phyloP scores from a whole-genome alignment of 2,329 filamentous ascomycete genomes.

The Aspergillus chevalieri region DNA sequence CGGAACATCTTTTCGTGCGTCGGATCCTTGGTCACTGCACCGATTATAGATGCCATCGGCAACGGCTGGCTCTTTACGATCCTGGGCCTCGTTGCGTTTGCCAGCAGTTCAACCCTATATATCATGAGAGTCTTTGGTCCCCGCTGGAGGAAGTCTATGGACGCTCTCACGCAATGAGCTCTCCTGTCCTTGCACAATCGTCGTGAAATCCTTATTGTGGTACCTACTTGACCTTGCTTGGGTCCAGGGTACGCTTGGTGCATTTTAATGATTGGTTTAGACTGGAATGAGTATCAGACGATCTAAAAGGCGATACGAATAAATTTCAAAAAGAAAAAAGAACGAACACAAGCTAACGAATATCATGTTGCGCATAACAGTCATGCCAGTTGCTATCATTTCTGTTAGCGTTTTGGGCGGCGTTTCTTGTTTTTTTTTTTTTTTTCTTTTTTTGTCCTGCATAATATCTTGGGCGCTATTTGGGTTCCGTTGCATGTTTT shows the following conservation, averaged over 20 bases:
- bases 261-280: not conserved
- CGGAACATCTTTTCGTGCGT: slow-evolving; percentile 72
- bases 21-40: slow-evolving; percentile 62
- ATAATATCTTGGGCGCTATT: not conserved
- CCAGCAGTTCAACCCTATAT: slow-evolving; percentile 56
- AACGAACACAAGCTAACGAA: not conserved
- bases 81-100: slow-evolving; percentile 49
- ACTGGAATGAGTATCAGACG: not conserved
- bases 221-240: no score
- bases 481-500: not conserved
- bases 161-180: slow-evolving; percentile 28
- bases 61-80: slow-evolving; percentile 72
- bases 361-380: not conserved
- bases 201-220: no score
- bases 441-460: no score
- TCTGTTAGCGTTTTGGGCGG: not conserved
- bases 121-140: slow-evolving; percentile 55
- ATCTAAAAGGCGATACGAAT: no score
- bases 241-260: not conserved
- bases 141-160: slow-evolving; percentile 61
- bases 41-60: slow-evolving; percentile 64
- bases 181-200: not conserved
- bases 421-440: not conserved
- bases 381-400: not conserved
- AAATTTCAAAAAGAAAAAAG: no score